phyloP scores from a whole-genome alignment of 768 basidiomycete species.

The Macrolepiota albuminosa region DNA sequence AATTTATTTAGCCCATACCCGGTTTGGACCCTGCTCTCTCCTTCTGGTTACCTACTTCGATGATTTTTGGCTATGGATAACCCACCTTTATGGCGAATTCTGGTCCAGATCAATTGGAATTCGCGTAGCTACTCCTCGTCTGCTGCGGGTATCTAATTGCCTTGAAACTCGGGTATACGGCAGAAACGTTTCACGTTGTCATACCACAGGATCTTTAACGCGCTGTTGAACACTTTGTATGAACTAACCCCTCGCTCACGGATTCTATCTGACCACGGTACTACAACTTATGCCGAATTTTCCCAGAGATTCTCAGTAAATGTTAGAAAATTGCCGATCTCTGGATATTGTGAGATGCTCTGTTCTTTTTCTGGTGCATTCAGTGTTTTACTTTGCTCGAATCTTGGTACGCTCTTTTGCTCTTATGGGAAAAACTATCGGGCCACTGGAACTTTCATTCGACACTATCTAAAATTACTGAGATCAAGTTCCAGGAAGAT shows the following conservation, averaged over 20 bases:
- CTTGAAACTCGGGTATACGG: background rate
- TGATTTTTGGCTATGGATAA: background rate
- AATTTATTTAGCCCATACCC: background rate
- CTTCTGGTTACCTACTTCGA: background rate
- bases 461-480: background rate
- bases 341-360: background rate
- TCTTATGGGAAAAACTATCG: background rate
- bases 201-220: background rate
- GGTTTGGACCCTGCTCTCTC: background rate
- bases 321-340: background rate
- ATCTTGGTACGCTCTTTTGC: background rate
- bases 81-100: background rate
- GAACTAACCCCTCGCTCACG: too few relatives aligned
- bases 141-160: background rate
- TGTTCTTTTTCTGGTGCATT: background rate
- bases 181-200: too few relatives aligned
- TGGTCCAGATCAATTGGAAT: background rate
- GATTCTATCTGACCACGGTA: background rate
- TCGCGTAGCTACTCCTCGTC: background rate
- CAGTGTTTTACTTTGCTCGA: background rate
- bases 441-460: background rate
- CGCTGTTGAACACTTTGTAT: background rate
- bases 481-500: background rate
- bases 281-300: background rate
- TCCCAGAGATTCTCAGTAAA: too few relatives aligned